A percentile compares a stretch with the other conserved stretches of the same genome.
Evolutionary conservation across 2,329 filamentous ascomycete species (phyloP).

Genomic region (Biscogniauxia sp.): DNA sequence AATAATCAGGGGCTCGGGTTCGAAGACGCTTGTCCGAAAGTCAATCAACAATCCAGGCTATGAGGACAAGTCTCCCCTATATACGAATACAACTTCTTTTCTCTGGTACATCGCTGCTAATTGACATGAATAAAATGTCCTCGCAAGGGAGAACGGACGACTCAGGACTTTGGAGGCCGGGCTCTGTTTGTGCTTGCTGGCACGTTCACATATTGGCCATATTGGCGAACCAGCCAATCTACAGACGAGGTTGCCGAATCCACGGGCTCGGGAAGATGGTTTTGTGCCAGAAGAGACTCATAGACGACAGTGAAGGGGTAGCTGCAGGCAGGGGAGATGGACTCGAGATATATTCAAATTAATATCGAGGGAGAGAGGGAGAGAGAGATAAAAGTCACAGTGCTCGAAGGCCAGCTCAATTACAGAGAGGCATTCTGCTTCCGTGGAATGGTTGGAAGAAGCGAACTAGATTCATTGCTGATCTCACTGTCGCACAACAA

Average conservation of each 20-base stretch:
- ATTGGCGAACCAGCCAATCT: constrained; percentile 23
- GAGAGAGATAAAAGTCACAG: too few relatives aligned
- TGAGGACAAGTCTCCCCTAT: constrained; percentile 12
- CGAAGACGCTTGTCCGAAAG: constrained; percentile 18
- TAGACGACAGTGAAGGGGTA: constrained; percentile 20
- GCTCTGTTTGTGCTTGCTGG: constrained; percentile 19
- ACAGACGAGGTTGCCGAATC: constrained; percentile 26
- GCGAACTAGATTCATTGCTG: constrained; percentile 26
- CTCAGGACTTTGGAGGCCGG: constrained; percentile 6
- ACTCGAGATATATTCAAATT: constrained; percentile 17
- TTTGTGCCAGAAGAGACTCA: constrained; percentile 17
- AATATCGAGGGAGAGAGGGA: constrained; percentile 10
- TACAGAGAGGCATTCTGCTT: neutral
- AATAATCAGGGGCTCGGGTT: neutral
- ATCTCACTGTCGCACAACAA: constrained; percentile 33
- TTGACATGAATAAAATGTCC: constrained; percentile 5
- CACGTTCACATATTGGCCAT: constrained; percentile 15
- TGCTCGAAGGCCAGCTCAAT: neutral
- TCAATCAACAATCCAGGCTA: constrained; percentile 9
- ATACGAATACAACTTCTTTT: constrained; percentile 14
- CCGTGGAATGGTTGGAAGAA: constrained; percentile 16
- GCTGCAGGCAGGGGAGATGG: constrained; percentile 20
- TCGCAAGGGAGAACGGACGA: constrained; percentile 10
- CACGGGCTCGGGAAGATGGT: constrained; percentile 21
- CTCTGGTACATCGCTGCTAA: constrained; percentile 21